Conservation (phyloP, 805 yeast genomes). For the Candida berthetii region DNA sequence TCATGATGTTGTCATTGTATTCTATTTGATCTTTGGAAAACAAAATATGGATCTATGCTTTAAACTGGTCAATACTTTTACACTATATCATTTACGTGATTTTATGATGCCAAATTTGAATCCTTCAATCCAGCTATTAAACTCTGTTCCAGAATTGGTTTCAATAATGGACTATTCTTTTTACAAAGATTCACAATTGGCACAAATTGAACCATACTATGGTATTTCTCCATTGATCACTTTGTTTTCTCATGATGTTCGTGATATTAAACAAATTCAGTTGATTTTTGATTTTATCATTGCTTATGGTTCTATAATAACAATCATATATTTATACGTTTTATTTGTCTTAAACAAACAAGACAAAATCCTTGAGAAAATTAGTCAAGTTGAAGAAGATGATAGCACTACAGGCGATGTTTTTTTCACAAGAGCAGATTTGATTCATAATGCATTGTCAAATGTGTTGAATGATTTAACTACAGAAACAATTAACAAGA, state of each 20-base stretch:
- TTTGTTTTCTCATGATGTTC: constrained; percentile 66
- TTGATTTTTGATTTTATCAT: constrained; percentile 67
- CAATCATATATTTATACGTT: constrained; percentile 56
- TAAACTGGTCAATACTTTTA: constrained; percentile 44
- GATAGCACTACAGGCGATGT: constrained; percentile 8
- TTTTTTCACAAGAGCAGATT: constrained; percentile 27
- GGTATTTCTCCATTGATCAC: constrained; percentile 78
- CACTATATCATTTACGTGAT: constrained; percentile 68
- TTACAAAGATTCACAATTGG: constrained; percentile 25
- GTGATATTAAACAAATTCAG: constrained; percentile 40
- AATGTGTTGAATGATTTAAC: constrained; percentile 18
- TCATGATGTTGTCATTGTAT: constrained; percentile 75
- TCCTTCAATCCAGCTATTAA: constrained; percentile 59
- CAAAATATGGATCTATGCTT: constrained; percentile 24
- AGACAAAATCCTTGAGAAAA: constrained; percentile 31
- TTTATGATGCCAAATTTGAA: constrained; percentile 72
- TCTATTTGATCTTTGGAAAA: constrained; percentile 46
- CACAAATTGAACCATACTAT: constrained; percentile 50
- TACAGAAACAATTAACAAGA: constrained; percentile 19
- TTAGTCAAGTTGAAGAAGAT: constrained; percentile 20
- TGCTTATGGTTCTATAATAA: constrained; percentile 45
- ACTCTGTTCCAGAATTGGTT: constrained; percentile 59
- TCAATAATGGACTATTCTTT: constrained; percentile 39
- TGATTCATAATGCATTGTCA: constrained; percentile 33
- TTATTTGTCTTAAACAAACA: constrained; percentile 43